Conservation (phyloP, 371 early-diverging fungal species). For the Gilbertella persicaria region DNA sequence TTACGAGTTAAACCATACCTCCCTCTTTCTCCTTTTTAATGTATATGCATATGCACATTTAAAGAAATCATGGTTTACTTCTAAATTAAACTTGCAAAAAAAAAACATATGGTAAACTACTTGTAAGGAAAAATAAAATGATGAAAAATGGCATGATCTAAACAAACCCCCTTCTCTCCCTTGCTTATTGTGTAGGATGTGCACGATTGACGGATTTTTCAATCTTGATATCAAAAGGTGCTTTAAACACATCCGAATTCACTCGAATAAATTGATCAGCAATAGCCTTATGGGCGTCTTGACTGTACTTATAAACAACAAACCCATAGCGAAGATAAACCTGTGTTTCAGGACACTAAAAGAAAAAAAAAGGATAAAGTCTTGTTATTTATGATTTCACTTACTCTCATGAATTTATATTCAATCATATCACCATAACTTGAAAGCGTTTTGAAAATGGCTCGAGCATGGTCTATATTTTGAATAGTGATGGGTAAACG, state of each 20-base stretch:
- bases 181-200: constrained; percentile 1
- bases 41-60: neutral
- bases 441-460: constrained; percentile 22
- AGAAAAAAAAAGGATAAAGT: neutral
- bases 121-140: neutral
- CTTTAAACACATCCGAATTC: constrained; percentile 20
- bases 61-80: constrained; percentile 11
- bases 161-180: neutral
- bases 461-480: constrained; percentile 26
- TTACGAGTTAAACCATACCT: too few relatives aligned
- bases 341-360: constrained; percentile 35
- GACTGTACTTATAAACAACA: constrained; percentile 25
- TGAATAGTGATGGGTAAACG: constrained; percentile 15
- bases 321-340: constrained; percentile 29
- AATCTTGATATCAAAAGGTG: constrained; percentile 26
- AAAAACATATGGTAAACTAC: neutral
- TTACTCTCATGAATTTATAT: constrained; percentile 34
- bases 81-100: constrained; percentile 15
- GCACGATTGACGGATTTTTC: constrained; percentile 14
- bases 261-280: constrained; percentile 27
- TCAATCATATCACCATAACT: constrained; percentile 30
- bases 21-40: neutral
- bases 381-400: neutral
- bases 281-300: constrained; percentile 26
- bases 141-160: neutral